Evolutionary conservation across 2,329 filamentous ascomycete genomes (phyloP), one percentile per base, ranked within the genome.

Genomic region (Cytospora piceae): DNA sequence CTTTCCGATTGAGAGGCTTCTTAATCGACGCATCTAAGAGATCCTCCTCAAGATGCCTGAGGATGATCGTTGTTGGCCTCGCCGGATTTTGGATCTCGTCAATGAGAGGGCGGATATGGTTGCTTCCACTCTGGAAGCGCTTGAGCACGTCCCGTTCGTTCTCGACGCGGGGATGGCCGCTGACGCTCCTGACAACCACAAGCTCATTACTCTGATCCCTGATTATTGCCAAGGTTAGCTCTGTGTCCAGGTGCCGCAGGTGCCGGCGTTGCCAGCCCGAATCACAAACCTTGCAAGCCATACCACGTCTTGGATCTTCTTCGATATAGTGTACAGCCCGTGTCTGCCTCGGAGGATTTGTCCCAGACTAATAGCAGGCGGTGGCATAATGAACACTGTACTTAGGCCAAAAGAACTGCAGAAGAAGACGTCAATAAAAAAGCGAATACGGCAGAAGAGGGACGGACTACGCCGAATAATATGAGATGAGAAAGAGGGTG

Each of bases 1-100:
- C 72, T 15, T 68, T 69, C 12, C 72, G 69, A 20, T 69, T 66
- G 52, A 74, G 66, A 20, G 69, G 64, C 72, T 71, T 49, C 61
- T 65, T n/a, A 63, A 70, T 70, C 1, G 71, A 74, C 65, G 72
- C 71, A 52, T 63, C 67, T 8, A 70, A 63, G 24, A 72, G 46
- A 49, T 73, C 70, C 61, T 68, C 69, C 29, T 74, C 70, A 29
- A 73, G 58, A 63, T 73, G 55, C 24, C 31, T 39, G 29, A 60
- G 57, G 24, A 65, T 24, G 8, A 61, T 65, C 0, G 34, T 59
- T 53, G 55, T 27, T 54, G 56, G 56, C 55, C 53, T 49, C 3
- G 32, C 22, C 27, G 62, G 62, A n/a, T 64, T 42, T 29, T 58
- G 31, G 15, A 64, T 54, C 27, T 64, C 55, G 22, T 59, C 55